Conservation (phyloP, 2,329 filamentous ascomycete species). For the Ophiocordyceps camponoti-saundersi region DNA sequence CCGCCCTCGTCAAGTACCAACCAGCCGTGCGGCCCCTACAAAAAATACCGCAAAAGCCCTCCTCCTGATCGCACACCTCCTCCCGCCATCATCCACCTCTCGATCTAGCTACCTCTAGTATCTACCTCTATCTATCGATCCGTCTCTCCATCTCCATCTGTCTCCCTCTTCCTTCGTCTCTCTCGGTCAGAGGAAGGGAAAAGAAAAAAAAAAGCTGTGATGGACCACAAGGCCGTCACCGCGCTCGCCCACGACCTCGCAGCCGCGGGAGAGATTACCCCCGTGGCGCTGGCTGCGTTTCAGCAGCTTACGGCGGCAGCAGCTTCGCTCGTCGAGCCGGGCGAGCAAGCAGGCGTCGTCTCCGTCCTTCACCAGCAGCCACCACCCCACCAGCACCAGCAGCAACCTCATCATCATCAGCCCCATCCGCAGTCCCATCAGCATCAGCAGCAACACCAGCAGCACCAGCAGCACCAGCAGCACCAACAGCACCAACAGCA, state of each 20-base stretch:
- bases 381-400: background rate
- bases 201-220: background rate
- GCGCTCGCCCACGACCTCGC: background rate
- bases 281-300: background rate
- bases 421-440: background rate
- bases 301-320: background rate
- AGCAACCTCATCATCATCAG: too few species aligned
- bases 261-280: background rate
- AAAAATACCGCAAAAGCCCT: background rate
- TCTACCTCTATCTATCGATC: background rate
- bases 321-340: background rate
- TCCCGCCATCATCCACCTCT: background rate
- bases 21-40: background rate
- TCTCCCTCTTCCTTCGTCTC: background rate
- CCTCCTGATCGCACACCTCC: background rate
- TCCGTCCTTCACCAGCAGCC: background rate
- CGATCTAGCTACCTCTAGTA: background rate
- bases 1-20: background rate
- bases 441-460: background rate
- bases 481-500: background rate
- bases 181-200: background rate
- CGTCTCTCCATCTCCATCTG: background rate
- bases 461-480: background rate
- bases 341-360: background rate
- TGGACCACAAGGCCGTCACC: background rate